Conservation (phyloP, 169 alveolate genomes). For the Plasmodium falciparum region DNA sequence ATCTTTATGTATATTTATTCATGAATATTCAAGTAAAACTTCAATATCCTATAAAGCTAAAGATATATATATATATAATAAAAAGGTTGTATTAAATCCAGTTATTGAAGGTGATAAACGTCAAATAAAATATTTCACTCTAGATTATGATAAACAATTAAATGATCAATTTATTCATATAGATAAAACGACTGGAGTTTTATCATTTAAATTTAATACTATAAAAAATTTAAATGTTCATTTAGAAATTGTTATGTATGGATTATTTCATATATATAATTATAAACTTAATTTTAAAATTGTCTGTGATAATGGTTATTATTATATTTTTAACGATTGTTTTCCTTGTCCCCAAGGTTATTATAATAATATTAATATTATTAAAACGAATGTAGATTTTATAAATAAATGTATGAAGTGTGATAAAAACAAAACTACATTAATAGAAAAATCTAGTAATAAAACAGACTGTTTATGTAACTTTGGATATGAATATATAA, state of each 20-base stretch:
- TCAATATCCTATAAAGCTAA: constrained; percentile 11
- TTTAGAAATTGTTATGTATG: constrained; percentile 57
- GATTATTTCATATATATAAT: constrained; percentile 56
- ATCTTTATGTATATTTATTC: constrained; percentile 33
- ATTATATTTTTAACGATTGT: constrained; percentile 78
- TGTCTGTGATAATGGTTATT: constrained; percentile 77
- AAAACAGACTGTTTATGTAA: constrained; percentile 78
- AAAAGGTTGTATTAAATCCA: constrained; percentile 24
- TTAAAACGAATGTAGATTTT: constrained; percentile 51
- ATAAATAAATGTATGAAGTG: constrained; percentile 78
- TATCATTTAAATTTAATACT: constrained; percentile 22
- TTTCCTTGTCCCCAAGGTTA: constrained; percentile 83
- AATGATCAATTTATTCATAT: constrained; percentile 31
- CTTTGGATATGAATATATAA: constrained; percentile 77
- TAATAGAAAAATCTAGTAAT: constrained; percentile 47
- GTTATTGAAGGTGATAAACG: constrained; percentile 57
- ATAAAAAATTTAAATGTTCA: constrained; percentile 12
- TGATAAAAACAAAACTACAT: constrained; percentile 80
- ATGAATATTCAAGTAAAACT: constrained; percentile 34
- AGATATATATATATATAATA: constrained; percentile 12
- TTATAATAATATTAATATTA: constrained; percentile 81
- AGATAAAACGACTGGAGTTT: constrained; percentile 52
- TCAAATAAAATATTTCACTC: constrained; percentile 33
- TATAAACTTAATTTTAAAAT: constrained; percentile 40
- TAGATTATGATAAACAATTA: constrained; percentile 26